Evolutionary conservation across 2,329 filamentous ascomycete species (phyloP), one percentile per base, ranked within the genome.

Genomic region (Neofusicoccum kwambonambiense): DNA sequence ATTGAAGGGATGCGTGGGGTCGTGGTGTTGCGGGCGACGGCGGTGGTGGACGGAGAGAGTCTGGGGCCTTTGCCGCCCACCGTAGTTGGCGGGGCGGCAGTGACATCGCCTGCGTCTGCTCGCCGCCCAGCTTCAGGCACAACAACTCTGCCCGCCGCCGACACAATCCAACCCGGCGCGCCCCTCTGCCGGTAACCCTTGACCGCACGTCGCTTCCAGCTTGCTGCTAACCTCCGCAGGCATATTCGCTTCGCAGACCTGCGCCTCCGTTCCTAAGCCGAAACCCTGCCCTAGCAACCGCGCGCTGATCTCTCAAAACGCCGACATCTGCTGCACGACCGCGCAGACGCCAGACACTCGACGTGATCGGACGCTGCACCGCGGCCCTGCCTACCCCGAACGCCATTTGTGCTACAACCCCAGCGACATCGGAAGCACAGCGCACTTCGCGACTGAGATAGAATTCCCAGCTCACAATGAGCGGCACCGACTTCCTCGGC

Each of bases 401-500:
- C 56, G 8, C 27, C 31, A 19, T 19, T 60, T 9, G 56, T 47
- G 15, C 41, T n/a, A 37, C 56, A 1, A 7, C 37, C 8, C 2
- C 4, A 37, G 56, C 41, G 56, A 37, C n/a, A 60, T 47, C 56
- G 41, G n/a, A 31, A 42, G 7, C 58, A 31, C 44, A 41, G n/a
- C 42, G 9, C 17, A 57, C 44, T 35, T 12, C 41, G 13, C 64
- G 52, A 65, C 63, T 12, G 57, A 62, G 22, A 42, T 37, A 50
- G 66, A 39, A 37, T 51, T 54, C 66, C 39, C 69, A 70, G 61
- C 66, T 74, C 80, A 83, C 74, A 73, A 97, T 97, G 93, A 96
- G 93, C 71, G 93, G 93, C 77, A 96, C 92, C 78, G 95, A 99
- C 82, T 99, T 98, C 78, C 88, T 97, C 74, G 93, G 93, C 75